Evolutionary conservation across 495 filamentous ascomycete genomes (phyloP), one percentile per base, ranked within the genome.

Genomic region (Aspergillus panamensis): DNA sequence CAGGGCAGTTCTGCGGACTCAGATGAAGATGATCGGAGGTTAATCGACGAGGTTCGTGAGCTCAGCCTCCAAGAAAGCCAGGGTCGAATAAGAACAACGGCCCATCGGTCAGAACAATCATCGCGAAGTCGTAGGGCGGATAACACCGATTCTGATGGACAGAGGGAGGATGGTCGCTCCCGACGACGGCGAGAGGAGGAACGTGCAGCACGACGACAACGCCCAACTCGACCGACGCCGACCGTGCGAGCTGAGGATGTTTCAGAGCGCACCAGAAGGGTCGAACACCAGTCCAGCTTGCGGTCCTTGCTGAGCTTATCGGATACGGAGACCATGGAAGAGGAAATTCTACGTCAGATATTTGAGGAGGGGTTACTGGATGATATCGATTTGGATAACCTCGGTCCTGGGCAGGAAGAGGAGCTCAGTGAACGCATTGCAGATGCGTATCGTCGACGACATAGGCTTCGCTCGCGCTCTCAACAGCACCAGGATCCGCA

Each of bases 391-490:
- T 73, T 95, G 51, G 84, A 91, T 64, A 89, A 90, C 60, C 80
- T 96, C 25, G 88, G 89, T 60, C 77, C 87, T 3, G 73, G 73
- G 47, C 87, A 86, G 58, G 91, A 96, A 63, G 90, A 96, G 60
- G 89, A 94, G 68, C 81, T 96, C 7, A 95, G 87, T 66, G 87
- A 92, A 66, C 83, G 86, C 59, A 95, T 96, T 64, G 92, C 91
- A 13, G 88, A 93, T 62, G 91, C 90, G 13, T 96, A 92, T 66
- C 77, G 88, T 50, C 79, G 87, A 52, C 77, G 90, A 32, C 89
- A 90, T 64, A 77, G 71, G 58, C 64, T 69, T 42, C 71, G 74
- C 37, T 68, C 77, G 32, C 64, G 58, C 25, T 61, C 69, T 16
- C 64, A 68, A 37, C 70, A 70, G 54, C 54, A 61, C 43, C 55